A percentile compares a stretch with the other conserved stretches of the same genome.
Conservation (phyloP, 2,329 filamentous ascomycete genomes). For the Arthrobotrys iridis region DNA sequence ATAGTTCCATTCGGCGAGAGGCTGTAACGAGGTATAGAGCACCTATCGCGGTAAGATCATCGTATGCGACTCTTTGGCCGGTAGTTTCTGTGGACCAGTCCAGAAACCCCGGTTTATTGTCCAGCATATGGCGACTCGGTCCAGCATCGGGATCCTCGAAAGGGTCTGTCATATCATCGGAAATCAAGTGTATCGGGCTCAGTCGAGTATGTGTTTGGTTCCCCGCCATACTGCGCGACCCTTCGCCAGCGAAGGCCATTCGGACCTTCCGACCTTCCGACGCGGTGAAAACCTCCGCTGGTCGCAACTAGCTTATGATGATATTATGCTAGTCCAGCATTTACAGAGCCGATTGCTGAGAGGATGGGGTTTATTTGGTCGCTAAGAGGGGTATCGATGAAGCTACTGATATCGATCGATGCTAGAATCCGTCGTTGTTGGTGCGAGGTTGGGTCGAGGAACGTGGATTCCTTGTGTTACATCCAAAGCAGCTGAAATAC, state of each 20-base stretch:
- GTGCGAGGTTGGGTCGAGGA: neutral
- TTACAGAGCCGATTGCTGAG: neutral
- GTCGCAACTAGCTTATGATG: conserved; percentile 1
- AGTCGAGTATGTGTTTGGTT: conserved; percentile 20
- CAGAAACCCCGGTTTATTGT: conserved; percentile 37
- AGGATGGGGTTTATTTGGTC: neutral
- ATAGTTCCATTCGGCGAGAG: conserved; percentile 1
- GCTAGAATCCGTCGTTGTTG: neutral
- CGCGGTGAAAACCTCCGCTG: conserved; percentile 7
- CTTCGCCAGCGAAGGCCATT: conserved; percentile 51
- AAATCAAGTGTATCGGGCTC: conserved; percentile 33
- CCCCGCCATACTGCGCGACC: conserved; percentile 46
- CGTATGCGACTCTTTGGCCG: conserved; percentile 89
- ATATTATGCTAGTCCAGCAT: conserved; percentile 1
- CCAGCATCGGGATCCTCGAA: conserved; percentile 29
- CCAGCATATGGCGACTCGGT: conserved; percentile 26
- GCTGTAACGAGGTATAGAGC: neutral
- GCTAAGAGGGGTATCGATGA: neutral
- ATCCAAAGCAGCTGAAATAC: neutral
- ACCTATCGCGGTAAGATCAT: conserved; percentile 88
- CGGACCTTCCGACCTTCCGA: conserved; percentile 10
- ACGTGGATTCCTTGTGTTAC: neutral
- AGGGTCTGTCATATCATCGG: neutral
- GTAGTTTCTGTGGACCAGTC: conserved; percentile 95
- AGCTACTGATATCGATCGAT: neutral